A percentile compares a stretch with the other conserved stretches of the same genome.
Evolutionary conservation across 148 eudicot species (phyloP).

Genomic region (Simmondsia chinensis): DNA sequence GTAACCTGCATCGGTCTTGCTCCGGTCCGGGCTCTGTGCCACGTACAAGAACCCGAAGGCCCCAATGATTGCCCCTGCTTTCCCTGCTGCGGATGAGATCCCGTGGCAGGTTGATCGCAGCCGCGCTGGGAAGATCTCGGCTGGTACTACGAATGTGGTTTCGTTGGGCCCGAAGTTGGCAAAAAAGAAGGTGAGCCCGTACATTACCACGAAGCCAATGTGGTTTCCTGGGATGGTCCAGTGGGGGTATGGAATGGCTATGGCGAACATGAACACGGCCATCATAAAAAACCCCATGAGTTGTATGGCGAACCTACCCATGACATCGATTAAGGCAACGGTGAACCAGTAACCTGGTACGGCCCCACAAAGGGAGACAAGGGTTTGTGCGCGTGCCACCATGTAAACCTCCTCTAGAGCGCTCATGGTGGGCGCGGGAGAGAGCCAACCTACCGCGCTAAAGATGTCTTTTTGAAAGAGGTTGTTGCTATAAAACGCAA

Average conservation of each 20-base stretch:
- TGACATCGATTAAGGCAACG: conserved; percentile 1
- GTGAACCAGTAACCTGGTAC: conserved; percentile 4
- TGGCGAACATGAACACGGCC: conserved; percentile 1
- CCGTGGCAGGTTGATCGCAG: conserved; percentile 4
- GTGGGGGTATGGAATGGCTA: background rate
- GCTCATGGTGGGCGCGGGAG: background rate
- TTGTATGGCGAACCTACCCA: background rate
- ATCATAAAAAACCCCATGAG: conserved; percentile 4
- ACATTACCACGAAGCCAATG: conserved; percentile 1
- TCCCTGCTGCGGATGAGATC: conserved; percentile 1
- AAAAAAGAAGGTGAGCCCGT: conserved; percentile 4
- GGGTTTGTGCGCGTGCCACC: conserved; percentile 1
- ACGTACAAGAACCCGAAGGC: conserved; percentile 4
- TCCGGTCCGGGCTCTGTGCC: background rate
- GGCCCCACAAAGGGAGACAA: conserved; percentile 2
- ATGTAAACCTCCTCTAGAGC: background rate
- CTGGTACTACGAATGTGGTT: conserved; percentile 1
- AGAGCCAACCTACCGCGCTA: background rate
- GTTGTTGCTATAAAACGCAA: conserved; percentile 4
- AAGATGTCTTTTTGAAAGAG: conserved; percentile 3
- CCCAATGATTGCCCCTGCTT: conserved; percentile 2
- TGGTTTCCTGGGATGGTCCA: background rate
- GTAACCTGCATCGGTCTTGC: conserved; percentile 1
- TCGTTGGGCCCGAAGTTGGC: conserved; percentile 6
- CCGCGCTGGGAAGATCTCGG: no score